Evolutionary conservation across 805 yeast species (phyloP).

Genomic region (Candida manassasensis): DNA sequence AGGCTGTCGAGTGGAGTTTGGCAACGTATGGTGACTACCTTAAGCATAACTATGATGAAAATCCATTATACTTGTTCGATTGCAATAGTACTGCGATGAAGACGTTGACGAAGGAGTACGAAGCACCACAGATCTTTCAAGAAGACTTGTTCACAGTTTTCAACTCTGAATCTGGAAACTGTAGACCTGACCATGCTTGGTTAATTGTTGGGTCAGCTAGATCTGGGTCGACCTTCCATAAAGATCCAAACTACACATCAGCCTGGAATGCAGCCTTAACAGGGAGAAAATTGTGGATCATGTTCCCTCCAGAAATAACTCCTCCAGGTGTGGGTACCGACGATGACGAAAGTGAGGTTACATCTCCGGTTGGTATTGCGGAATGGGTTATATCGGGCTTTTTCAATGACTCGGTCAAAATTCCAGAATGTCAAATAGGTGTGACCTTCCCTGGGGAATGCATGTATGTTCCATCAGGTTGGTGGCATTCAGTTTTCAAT

Average conservation of each 20-base stretch:
- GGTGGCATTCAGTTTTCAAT: conserved; percentile 97
- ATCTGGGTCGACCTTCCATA: conserved; percentile 87
- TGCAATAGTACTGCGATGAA: conserved; percentile 68
- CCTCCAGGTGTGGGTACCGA: conserved; percentile 88
- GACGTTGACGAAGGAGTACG: conserved; percentile 49
- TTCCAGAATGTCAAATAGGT: conserved; percentile 61
- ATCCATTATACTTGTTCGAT: conserved; percentile 82
- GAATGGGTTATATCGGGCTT: conserved; percentile 88
- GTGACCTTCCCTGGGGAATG: conserved; percentile 79
- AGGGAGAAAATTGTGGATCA: conserved; percentile 81
- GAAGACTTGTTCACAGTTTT: conserved; percentile 61
- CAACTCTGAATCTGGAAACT: conserved; percentile 25
- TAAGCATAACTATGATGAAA: conserved; percentile 63
- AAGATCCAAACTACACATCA: conserved; percentile 85
- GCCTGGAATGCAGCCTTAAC: conserved; percentile 84
- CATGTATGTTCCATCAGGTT: conserved; percentile 87
- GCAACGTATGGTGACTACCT: conserved; percentile 58
- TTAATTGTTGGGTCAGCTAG: conserved; percentile 77
- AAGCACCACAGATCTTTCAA: conserved; percentile 49
- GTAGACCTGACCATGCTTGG: conserved; percentile 93
- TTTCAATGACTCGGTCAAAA: conserved; percentile 59
- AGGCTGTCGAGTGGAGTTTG: conserved; percentile 77
- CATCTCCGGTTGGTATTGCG: conserved; percentile 86
- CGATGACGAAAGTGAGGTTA: conserved; percentile 78
- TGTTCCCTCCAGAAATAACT: conserved; percentile 70